These are phyloP conservation scores for Fusarium sp. DNA, from an alignment of 2,329 filamentous ascomycete species.

Conservation along the genomic window DNA sequence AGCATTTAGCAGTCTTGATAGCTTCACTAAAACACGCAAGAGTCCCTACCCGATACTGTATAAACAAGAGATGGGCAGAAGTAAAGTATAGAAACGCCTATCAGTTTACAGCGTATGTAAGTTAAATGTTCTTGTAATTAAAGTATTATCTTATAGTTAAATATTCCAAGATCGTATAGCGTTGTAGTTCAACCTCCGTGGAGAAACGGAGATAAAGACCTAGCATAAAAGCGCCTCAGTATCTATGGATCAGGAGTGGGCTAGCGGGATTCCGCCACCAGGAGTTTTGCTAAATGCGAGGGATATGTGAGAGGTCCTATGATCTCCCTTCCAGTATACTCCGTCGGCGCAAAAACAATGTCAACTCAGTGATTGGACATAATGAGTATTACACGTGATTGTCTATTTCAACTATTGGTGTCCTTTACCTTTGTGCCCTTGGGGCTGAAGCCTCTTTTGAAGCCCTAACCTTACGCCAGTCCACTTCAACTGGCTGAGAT, in stretches of 20 bases:
- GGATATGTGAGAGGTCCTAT: background rate
- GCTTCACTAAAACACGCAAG: background rate
- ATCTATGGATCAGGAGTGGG: fast-evolving
- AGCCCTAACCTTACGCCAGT: too few species aligned
- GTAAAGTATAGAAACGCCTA: background rate
- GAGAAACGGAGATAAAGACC: background rate
- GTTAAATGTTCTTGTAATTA: background rate
- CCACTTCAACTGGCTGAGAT: fast-evolving
- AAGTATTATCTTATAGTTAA: background rate
- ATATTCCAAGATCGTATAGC: background rate
- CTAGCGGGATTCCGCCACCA: background rate
- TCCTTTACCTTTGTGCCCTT: too few species aligned
- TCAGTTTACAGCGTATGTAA: background rate
- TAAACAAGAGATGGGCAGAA: background rate
- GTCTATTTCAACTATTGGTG: fast-evolving
- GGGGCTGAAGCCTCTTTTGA: too few species aligned
- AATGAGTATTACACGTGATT: background rate
- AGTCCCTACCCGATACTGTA: background rate
- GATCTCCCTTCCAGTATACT: too few species aligned
- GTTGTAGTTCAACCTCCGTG: background rate
- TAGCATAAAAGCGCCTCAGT: background rate
- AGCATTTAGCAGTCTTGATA: background rate
- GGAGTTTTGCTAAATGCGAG: too few species aligned
- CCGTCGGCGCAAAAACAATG: background rate
- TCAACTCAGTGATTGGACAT: background rate